Percentiles rank a stretch among this genome's conserved stretches.
Conservation (phyloP, 352 stramenopile genomes). For the Globisporangium splendens region DNA sequence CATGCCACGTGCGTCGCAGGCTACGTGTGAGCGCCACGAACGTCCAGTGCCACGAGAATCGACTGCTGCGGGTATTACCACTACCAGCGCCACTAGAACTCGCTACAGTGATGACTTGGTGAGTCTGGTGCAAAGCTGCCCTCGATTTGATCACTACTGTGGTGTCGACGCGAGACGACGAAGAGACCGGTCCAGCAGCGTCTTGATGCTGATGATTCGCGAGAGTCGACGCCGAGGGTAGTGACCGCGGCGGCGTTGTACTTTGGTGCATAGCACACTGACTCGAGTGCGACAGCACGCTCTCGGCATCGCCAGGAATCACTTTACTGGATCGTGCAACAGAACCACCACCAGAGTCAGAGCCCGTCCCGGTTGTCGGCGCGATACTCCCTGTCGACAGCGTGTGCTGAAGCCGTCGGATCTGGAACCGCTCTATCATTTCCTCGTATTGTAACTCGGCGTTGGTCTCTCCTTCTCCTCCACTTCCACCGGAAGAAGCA, state of each 20-base stretch:
- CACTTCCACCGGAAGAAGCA: neutral
- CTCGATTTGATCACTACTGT: neutral
- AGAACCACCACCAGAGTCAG: neutral
- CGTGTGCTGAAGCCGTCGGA: constrained; percentile 2
- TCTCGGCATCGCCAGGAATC: too few species aligned
- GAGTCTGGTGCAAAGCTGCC: neutral
- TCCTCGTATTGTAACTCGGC: constrained; percentile 21
- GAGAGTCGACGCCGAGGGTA: neutral
- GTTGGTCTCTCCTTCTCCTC: neutral
- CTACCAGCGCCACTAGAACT: neutral
- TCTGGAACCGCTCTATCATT: constrained; percentile 11
- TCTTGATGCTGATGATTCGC: neutral
- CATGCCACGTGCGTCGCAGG: neutral
- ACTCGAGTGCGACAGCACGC: neutral
- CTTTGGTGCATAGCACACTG: neutral
- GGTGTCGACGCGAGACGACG: neutral
- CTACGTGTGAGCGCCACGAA: neutral
- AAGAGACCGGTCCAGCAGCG: neutral
- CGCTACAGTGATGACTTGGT: neutral
- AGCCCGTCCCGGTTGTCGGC: neutral
- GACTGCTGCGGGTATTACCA: neutral
- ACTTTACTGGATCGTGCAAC: neutral
- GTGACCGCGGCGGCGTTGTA: neutral
- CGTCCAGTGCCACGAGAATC: constrained; percentile 7
- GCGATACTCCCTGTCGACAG: neutral